These are phyloP conservation scores for Coleophoma crateriformis DNA, from an alignment of 2,329 filamentous ascomycete genomes.

Conservation along the genomic window DNA sequence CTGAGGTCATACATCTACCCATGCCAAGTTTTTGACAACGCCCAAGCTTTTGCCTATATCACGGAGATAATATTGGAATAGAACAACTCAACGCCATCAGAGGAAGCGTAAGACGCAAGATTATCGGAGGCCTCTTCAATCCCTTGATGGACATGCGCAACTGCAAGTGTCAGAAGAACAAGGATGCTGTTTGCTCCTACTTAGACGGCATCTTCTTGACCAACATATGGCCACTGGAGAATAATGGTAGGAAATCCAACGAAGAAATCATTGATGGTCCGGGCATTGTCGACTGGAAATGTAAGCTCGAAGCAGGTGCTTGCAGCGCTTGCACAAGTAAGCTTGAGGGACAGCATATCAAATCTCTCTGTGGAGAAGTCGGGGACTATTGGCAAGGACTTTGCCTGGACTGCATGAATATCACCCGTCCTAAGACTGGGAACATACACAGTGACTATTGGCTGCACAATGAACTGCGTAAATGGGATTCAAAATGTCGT, in stretches of 20 bases:
- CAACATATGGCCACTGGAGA: not conserved
- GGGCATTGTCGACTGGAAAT: slow-evolving; percentile 3
- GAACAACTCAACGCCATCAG: slow-evolving; percentile 2
- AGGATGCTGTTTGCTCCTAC: not conserved
- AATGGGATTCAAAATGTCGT: not conserved
- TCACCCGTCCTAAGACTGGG: not conserved
- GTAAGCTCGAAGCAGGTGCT: not conserved
- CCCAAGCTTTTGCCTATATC: slow-evolving; percentile 1
- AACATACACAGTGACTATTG: not conserved
- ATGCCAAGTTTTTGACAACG: not conserved
- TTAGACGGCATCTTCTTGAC: slow-evolving; percentile 1
- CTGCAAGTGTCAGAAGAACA: not conserved
- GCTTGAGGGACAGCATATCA: not conserved
- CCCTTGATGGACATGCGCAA: not conserved
- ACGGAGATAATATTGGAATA: not conserved
- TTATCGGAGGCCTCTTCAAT: slow-evolving; percentile 1
- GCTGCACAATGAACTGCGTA: not conserved
- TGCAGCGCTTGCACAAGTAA: not conserved
- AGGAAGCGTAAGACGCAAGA: slow-evolving; percentile 1
- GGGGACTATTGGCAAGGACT: slow-evolving; percentile 5
- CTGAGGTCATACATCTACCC: not conserved
- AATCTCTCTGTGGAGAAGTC: not conserved
- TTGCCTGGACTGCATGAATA: slow-evolving; percentile 6
- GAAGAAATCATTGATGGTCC: not conserved
- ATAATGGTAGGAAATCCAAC: slow-evolving; percentile 2